Conservation (phyloP, 768 basidiomycete genomes). For the Tricholoma sp. region DNA sequence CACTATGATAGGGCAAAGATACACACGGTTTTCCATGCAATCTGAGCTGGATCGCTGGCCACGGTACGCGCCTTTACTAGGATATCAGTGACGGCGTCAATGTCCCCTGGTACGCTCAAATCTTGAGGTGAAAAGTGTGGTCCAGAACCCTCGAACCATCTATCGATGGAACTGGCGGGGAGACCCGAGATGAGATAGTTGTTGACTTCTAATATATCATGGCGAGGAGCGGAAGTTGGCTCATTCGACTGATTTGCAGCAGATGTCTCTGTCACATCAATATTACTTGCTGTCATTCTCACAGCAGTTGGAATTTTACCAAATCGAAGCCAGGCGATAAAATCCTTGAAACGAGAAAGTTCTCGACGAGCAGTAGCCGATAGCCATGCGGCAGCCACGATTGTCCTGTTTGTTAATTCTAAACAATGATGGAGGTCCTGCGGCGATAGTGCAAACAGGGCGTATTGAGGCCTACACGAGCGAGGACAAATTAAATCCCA, state of each 20-base stretch:
- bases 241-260: constrained; percentile 52
- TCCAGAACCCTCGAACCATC: constrained; percentile 69
- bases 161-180: constrained; percentile 62
- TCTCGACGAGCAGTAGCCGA: constrained; percentile 63
- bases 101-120: constrained; percentile 38
- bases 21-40: constrained; percentile 52
- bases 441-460: constrained; percentile 47
- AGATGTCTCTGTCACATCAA: constrained; percentile 34
- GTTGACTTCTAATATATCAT: constrained; percentile 78
- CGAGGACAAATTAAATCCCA: not conserved
- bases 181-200: constrained; percentile 73
- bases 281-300: constrained; percentile 3
- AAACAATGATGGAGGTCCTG: constrained; percentile 50
- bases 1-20: constrained; percentile 12
- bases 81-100: constrained; percentile 31
- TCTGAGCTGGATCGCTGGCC: constrained; percentile 40
- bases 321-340: constrained; percentile 71
- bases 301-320: constrained; percentile 39
- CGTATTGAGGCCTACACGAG: constrained; percentile 48
- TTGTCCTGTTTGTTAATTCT: constrained; percentile 47
- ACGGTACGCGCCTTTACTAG: constrained; percentile 45
- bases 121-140: constrained; percentile 47
- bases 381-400: constrained; percentile 65
- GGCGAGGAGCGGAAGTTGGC: constrained; percentile 42
- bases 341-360: constrained; percentile 68